Evolutionary conservation across 768 basidiomycete species (phyloP), one percentile per base, ranked within the genome.

Genomic region (Suillus tomentosus): DNA sequence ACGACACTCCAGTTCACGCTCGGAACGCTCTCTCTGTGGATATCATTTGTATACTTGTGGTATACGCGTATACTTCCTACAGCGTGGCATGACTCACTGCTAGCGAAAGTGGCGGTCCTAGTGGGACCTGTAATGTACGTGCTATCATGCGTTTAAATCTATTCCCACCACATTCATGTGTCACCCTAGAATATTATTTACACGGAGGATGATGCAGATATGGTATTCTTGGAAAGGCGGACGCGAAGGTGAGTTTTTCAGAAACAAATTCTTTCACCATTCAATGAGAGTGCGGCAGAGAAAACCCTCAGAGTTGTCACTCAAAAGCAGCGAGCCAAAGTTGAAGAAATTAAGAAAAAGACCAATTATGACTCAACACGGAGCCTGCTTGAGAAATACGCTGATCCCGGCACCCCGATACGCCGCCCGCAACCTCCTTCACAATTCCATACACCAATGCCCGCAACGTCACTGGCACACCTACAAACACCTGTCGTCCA

Each of bases 271-370:
- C 19, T 57, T 36, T 43, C 39, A 51, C 31, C 59, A 34, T 47
- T 57, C 62, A 62, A 42, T 13, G 39, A 40, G 40, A 58, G 40
- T 2, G 24, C 27, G 61, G 31, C 72, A 97, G 96, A 99, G 77
- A 91, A 87, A 74, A 87, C 87, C 3, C 81, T 99, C 19, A 88
- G 89, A 62, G 75, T 76, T 1, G 79, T 95, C 4, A 82, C 91
- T 72, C 90, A 89, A 71, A 81, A 90, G 70, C 94, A 96, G 66
- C 89, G 92, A 22, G 81, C 83, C 27, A 95, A 92, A 72, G 85
- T 99, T 43, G 95, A 96, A 67, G 96, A 97, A 69, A 93, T 99
- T 68, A 99, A 99, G 83, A 94, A 95, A 80, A 95, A 92, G 74
- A 98, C 96, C 2, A 96, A 98, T 69, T 99, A 93, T 76, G 94